Percentiles rank a stretch among this genome's conserved stretches.
Conservation (phyloP, 2,329 filamentous ascomycete genomes). For the Acephala macrosclerotiorum region DNA sequence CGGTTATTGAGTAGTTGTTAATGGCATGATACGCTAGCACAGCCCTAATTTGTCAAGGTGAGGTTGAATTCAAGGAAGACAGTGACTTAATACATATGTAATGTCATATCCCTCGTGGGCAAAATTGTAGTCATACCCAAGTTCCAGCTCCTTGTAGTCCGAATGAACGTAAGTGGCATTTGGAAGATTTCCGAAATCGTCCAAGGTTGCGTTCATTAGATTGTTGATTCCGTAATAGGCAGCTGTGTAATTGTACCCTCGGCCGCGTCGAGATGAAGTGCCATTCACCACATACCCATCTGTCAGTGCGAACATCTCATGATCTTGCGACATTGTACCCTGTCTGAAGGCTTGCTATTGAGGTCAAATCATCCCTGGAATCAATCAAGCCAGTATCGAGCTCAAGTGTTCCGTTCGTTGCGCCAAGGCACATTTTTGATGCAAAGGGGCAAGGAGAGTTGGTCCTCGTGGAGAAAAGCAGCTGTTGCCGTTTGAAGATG, state of each 20-base stretch:
- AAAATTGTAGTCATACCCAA: neutral
- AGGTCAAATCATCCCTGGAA: constrained; percentile 4
- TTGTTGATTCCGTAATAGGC: constrained; percentile 5
- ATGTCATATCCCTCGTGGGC: neutral
- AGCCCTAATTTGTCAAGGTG: too few species aligned
- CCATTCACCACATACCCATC: neutral
- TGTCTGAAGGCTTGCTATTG: neutral
- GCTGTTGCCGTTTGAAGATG: constrained; percentile 4
- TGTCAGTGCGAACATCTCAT: neutral
- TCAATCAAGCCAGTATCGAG: constrained; percentile 11
- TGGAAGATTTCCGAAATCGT: neutral
- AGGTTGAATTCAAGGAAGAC: too few species aligned
- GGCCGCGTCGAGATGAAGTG: neutral
- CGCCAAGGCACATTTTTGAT: constrained; percentile 5
- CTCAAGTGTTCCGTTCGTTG: neutral
- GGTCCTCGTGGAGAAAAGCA: neutral
- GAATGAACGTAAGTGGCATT: constrained; percentile 13
- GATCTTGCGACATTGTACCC: neutral
- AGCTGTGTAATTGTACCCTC: constrained; percentile 15
- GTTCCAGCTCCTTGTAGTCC: constrained; percentile 8
- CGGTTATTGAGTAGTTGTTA: too few species aligned
- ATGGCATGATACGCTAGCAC: too few species aligned
- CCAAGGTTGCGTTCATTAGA: neutral
- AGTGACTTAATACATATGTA: too few species aligned
- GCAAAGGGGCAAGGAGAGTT: constrained; percentile 7